These are phyloP conservation scores for Populus tomentosa DNA, from an alignment of 441 rosid genomes.

Conservation along the genomic window DNA sequence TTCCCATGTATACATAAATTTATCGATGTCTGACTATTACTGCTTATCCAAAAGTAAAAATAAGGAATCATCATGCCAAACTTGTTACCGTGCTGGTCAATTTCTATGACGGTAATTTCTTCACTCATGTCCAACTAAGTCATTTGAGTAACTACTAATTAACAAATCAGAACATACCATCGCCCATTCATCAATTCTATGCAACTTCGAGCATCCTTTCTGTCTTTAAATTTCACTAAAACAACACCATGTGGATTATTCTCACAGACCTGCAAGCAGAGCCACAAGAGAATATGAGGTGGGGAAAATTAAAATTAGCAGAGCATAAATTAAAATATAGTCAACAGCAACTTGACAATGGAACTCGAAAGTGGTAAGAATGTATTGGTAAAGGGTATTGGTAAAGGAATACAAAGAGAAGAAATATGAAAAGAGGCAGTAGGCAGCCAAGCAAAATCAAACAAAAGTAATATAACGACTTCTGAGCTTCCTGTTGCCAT, in stretches of 20 bases:
- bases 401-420: not conserved
- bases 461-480: not conserved
- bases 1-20: not conserved
- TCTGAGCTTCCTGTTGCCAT: not conserved
- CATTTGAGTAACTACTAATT: not conserved
- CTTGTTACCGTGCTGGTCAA: not conserved
- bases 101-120: not conserved
- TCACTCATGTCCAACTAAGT: not conserved
- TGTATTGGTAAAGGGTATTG: not conserved
- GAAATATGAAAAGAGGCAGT: not conserved
- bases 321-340: not conserved
- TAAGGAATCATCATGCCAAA: not conserved
- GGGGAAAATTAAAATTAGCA: not conserved
- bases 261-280: constrained; percentile 68
- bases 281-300: not conserved
- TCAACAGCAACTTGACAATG: not conserved
- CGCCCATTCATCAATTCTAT: constrained; percentile 88
- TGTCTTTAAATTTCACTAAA: constrained; percentile 77
- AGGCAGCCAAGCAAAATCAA: not conserved
- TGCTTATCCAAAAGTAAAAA: not conserved
- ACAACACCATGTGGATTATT: constrained; percentile 92
- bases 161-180: constrained; percentile 45
- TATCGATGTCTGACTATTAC: not conserved
- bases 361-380: not conserved
- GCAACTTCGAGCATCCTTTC: constrained; percentile 84